phyloP scores from a whole-genome alignment of 306 rosid species.

The Benincasa hispida region DNA sequence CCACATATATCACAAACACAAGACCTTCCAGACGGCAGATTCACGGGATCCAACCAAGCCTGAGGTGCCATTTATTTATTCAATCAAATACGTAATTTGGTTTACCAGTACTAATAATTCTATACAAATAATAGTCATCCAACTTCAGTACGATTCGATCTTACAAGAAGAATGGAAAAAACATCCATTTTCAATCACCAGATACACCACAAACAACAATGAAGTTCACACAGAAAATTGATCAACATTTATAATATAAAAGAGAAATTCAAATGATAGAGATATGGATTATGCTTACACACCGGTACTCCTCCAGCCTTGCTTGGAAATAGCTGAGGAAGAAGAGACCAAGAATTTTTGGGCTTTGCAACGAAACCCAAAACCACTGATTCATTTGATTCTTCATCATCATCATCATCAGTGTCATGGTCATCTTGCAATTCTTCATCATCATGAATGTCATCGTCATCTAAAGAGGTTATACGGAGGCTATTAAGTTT shows the following conservation, averaged over 20 bases:
- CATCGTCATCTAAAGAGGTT: constrained; percentile 28
- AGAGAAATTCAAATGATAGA: not conserved
- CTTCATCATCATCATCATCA: constrained; percentile 27
- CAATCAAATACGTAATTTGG: constrained; percentile 2
- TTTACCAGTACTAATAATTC: not conserved
- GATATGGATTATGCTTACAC: not conserved
- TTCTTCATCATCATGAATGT: constrained; percentile 11
- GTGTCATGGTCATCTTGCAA: constrained; percentile 4
- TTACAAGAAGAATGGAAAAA: not conserved
- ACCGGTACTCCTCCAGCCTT: constrained; percentile 92
- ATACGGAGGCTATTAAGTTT: constrained; percentile 30
- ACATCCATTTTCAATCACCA: not conserved
- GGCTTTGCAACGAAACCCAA: constrained; percentile 62
- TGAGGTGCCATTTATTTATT: not conserved
- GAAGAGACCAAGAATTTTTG: constrained; percentile 33
- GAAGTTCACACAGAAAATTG: not conserved
- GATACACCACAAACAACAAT: not conserved
- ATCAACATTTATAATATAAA: not conserved
- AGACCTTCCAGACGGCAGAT: constrained; percentile 53
- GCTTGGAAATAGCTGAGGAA: constrained; percentile 60
- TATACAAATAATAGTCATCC: not conserved
- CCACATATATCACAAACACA: constrained; percentile 57
- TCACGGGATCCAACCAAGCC: constrained; percentile 93
- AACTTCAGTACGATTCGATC: not conserved
- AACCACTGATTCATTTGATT: constrained; percentile 24